phyloP scores from a whole-genome alignment of 2,329 filamentous ascomycete genomes.

The Venturiaceae sp. region DNA sequence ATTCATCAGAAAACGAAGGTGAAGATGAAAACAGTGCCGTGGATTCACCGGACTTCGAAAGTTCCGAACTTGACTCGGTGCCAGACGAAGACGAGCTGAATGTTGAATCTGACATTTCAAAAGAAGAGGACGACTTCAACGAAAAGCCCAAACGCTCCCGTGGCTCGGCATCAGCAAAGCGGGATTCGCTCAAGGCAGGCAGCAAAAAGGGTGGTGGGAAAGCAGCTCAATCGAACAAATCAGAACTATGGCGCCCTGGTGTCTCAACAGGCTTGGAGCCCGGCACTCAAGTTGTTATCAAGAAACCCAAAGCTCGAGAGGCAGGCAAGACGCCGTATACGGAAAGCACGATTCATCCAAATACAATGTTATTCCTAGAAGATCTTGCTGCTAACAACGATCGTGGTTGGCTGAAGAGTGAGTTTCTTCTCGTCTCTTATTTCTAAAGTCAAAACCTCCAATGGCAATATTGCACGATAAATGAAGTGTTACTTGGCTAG shows the following conservation, averaged over 20 bases:
- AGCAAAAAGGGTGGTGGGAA: constrained; percentile 13
- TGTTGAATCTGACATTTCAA: constrained; percentile 15
- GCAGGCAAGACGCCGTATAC: constrained; percentile 48
- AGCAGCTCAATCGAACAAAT: constrained; percentile 14
- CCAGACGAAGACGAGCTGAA: constrained; percentile 12
- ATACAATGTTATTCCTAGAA: constrained; percentile 51
- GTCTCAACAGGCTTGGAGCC: constrained; percentile 46
- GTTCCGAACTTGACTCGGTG: constrained; percentile 16
- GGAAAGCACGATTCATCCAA: constrained; percentile 50
- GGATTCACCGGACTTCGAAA: neutral
- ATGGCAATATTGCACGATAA: neutral
- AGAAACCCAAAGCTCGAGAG: constrained; percentile 52
- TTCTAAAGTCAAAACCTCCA: neutral
- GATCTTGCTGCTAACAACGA: constrained; percentile 53
- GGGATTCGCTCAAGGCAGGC: constrained; percentile 11
- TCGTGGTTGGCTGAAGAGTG: constrained; percentile 54
- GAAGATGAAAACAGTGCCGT: constrained; percentile 21
- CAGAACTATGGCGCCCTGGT: constrained; percentile 45
- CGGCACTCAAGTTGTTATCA: constrained; percentile 51
- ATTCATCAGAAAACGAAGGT: constrained; percentile 32
- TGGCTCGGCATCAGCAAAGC: constrained; percentile 10
- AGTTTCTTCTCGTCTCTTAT: constrained; percentile 12
- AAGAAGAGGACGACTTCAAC: constrained; percentile 14
- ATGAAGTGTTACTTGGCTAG: neutral
- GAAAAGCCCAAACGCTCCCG: constrained; percentile 17